Evolutionary conservation across 805 yeast genomes (phyloP).

Genomic region (Wickerhamomyces canadensis): DNA sequence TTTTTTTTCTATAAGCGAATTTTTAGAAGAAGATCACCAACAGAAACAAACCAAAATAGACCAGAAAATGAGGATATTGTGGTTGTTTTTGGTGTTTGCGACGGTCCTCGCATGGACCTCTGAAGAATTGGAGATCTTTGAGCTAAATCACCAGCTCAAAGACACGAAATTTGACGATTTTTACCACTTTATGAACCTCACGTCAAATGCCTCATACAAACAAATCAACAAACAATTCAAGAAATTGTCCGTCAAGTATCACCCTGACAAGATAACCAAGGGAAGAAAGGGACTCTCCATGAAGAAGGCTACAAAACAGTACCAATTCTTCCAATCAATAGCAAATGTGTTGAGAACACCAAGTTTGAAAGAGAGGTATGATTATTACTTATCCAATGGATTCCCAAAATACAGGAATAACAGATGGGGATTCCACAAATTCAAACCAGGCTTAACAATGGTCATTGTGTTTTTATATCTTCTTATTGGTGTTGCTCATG

Average conservation of each 20-base stretch:
- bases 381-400: conserved; percentile 75
- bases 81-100: conserved; percentile 12
- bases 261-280: conserved; percentile 72
- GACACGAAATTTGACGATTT: conserved; percentile 21
- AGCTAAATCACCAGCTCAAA: conserved; percentile 57
- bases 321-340: conserved; percentile 71
- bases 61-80: conserved; percentile 10
- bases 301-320: conserved; percentile 46
- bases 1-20: no score
- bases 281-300: neutral
- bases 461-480: conserved; percentile 46
- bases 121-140: conserved; percentile 78
- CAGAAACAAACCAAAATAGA: neutral
- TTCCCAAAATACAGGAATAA: conserved; percentile 79
- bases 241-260: conserved; percentile 63
- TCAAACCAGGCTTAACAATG: conserved; percentile 57
- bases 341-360: conserved; percentile 62
- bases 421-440: conserved; percentile 59
- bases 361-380: conserved; percentile 62
- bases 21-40: no score
- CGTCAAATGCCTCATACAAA: conserved; percentile 31
- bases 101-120: conserved; percentile 45
- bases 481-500: conserved; percentile 54
- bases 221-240: conserved; percentile 65
- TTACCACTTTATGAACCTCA: conserved; percentile 25